Base-by-base conservation (phyloP, 2,329 filamentous ascomycete species). In the Pezicula neosporulosa region DNA sequence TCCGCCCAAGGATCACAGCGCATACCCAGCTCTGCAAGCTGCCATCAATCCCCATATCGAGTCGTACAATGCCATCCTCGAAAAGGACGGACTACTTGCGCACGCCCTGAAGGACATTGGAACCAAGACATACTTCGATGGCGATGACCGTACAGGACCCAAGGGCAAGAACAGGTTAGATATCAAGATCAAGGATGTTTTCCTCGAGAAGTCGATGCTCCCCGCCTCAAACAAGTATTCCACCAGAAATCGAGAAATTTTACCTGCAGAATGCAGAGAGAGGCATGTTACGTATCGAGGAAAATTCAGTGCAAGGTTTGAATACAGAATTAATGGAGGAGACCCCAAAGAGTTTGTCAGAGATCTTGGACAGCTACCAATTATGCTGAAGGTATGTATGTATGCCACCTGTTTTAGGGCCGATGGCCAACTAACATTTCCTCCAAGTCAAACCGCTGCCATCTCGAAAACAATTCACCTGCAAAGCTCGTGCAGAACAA, bases 21-120 rank as follows among this genome's bases (percentile, higher is more conserved):
- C 93, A 53, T 97, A 96, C 66, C 94, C 94, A 13, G 81, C 88
- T 19, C 82, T 99, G 44, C 87, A 92, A 63, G 81, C 82, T 55
- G 89, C 93, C n/a, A 85, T 97, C 53, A 80, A 89, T 59, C 94
- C 94, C 46, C 94, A 99, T 70, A 87, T 97, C 62, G 86, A 97
- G 65, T 94, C 94, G 6, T 99, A 97, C 82, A 96, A 99, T 75
- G 85, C 85, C 48, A 78, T 97, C 44, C 95, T 97, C 67, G 82
- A 85, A 30, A 77, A 80, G 52, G 80, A 86, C 70, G 90, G 89
- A 48, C 75, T 87, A 48, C 69, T 99, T 49, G 82, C 87, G 46
- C 85, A 90, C 58, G 91, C 81, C 12, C 70, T 97, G 54, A 83
- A 82, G 65, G 94, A 99, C 67, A 97, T 99, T 72, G 94, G 93